Base-by-base conservation (phyloP, 2,329 filamentous ascomycete species). In the Exophiala alcalophila region DNA sequence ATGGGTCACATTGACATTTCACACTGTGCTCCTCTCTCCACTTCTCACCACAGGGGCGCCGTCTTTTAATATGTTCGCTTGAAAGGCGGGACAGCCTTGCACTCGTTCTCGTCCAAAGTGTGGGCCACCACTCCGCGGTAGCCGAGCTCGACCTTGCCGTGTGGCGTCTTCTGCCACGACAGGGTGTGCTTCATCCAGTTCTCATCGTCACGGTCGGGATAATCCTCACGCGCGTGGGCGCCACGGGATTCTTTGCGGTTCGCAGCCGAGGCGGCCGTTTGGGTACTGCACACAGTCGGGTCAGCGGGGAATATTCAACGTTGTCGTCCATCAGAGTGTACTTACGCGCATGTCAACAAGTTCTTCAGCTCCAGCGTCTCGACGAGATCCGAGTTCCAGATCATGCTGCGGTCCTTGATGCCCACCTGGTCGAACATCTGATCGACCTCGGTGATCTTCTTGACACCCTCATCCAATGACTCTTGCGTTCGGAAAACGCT, bases 101-200 rank as follows among this genome's bases (percentile, higher is more conserved):
- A 97, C 78, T 98, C 92, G 59, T 78, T 82, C 80, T 94, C 90
- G 61, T 97, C 92, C 57, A 98, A 74, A 18, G 92, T 97, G 51
- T 78, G 82, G 56, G 76, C 77, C 51, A 86, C 84, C 50, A 98
- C 92, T 53, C 76, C 74, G 67, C 92, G 81, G 79, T 97, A 97
- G 52, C 80, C 75, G 52, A 97, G 75, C 50, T 97, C 84, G 42
- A 92, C 81, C 72, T 88, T 80, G 63, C 84, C 85, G 61, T 97
- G 91, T 23, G 90, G 86, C 64, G 83, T 67, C 83, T 88, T 94
- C 78, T 98, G 92, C 84, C 84, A 98, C 56, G 84, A 88, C 50
- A 98, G 79, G 31, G 88, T 94, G 79, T 98, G 92, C 83, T 97
- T 97, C 91, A 96, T 96, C 91, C 91, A 97, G 68, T 94, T 84